Conservation (phyloP, 202 grass and related monocot species). For the Bolboschoenoplectus hybrid region DNA sequence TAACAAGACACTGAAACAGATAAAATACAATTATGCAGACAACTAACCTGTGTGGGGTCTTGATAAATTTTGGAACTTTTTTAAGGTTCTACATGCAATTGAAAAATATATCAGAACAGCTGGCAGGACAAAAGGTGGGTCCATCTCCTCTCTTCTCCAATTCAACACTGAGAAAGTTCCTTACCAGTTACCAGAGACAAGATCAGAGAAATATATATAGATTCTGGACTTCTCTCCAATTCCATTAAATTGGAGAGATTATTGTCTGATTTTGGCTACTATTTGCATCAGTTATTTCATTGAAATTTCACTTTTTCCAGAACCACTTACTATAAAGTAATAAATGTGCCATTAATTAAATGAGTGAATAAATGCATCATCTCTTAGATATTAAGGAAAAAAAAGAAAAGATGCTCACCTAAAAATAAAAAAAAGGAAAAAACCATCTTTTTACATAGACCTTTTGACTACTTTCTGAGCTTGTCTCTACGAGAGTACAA, state of each 20-base stretch:
- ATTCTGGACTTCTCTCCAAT: neutral
- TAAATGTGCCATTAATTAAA: neutral
- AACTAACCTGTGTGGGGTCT: neutral
- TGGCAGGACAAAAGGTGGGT: neutral
- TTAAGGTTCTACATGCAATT: neutral
- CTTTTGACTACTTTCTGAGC: slow-evolving; percentile 33
- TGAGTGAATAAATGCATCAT: slow-evolving; percentile 22
- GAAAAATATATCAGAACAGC: neutral
- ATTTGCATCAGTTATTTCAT: slow-evolving; percentile 8
- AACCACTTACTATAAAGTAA: slow-evolving; percentile 16
- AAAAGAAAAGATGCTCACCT: neutral
- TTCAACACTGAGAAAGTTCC: neutral
- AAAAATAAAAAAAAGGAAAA: neutral
- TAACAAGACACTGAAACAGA: neutral
- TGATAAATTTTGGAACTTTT: neutral
- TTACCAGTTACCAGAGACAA: neutral
- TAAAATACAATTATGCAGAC: neutral
- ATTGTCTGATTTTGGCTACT: neutral
- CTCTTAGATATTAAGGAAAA: slow-evolving; percentile 15
- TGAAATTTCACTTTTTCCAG: neutral
- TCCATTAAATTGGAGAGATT: neutral
- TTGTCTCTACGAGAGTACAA: slow-evolving; percentile 12
- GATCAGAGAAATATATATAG: neutral
- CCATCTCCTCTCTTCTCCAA: neutral
- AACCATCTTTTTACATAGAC: neutral